Percentiles rank a stretch among this genome's conserved stretches.
phyloP scores from a whole-genome alignment of 1,284 basidiomycete species.

The Rhizoctonia solani region DNA sequence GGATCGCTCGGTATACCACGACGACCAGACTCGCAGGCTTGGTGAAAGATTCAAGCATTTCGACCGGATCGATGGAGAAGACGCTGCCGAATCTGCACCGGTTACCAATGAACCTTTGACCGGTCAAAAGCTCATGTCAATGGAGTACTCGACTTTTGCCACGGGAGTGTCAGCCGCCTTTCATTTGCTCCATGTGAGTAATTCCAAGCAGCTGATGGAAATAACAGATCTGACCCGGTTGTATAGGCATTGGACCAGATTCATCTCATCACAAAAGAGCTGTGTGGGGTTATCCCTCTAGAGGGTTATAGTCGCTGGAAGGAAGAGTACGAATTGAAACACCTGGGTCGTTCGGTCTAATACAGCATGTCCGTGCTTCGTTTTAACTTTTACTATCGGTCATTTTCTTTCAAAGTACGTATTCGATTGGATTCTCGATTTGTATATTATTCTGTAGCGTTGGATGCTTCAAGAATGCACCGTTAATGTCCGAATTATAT shows the following conservation, averaged over 20 bases:
- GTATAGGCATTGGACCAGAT: conserved; percentile 53
- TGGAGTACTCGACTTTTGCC: conserved; percentile 55
- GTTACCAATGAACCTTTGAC: conserved; percentile 38
- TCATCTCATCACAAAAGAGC: conserved; percentile 48
- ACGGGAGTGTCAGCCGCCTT: conserved; percentile 53
- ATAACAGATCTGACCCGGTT: not conserved
- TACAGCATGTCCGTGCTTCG: not conserved
- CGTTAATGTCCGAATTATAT: too few species aligned
- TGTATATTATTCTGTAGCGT: too few species aligned
- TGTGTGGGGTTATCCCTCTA: conserved; percentile 56
- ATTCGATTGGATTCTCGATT: not conserved
- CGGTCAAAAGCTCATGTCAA: conserved; percentile 44
- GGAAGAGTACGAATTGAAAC: conserved; percentile 44
- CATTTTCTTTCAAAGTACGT: too few species aligned
- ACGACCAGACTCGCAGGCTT: conserved; percentile 34
- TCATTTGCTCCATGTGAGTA: conserved; percentile 51
- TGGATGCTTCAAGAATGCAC: too few species aligned
- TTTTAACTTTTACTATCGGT: too few species aligned
- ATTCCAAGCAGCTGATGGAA: not conserved
- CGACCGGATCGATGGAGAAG: conserved; percentile 27
- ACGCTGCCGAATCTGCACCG: conserved; percentile 38
- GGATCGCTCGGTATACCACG: conserved; percentile 53
- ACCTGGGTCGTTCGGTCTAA: conserved; percentile 12
- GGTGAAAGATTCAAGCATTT: conserved; percentile 26
- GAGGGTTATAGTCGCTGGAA: conserved; percentile 53